These are phyloP conservation scores for Begonia masoniana DNA, from an alignment of 306 rosid genomes.

Conservation along the genomic window DNA sequence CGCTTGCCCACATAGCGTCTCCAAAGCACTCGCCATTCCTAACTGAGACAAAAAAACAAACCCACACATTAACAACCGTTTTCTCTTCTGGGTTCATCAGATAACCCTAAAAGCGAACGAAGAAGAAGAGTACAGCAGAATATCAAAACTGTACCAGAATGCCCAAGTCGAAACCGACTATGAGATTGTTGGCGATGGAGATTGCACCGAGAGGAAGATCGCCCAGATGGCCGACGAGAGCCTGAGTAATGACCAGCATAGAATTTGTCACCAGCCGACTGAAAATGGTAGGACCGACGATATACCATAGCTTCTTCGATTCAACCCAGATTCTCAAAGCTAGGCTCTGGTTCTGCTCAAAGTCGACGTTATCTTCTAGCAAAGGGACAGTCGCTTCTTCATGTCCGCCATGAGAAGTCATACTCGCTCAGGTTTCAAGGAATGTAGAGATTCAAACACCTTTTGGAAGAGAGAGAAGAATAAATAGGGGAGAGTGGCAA, in stretches of 20 bases:
- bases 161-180: slow-evolving; percentile 59
- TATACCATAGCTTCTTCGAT: slow-evolving; percentile 69
- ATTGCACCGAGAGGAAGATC: slow-evolving; percentile 60
- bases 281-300: slow-evolving; percentile 61
- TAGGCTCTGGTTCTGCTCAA: neutral
- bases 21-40: slow-evolving; percentile 85
- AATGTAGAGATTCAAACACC: too few species aligned
- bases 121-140: neutral
- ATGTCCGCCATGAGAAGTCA: neutral
- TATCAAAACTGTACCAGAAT: slow-evolving; percentile 32
- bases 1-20: slow-evolving; percentile 84
- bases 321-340: slow-evolving; percentile 27
- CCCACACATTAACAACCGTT: neutral
- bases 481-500: too few species aligned
- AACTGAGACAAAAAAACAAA: slow-evolving; percentile 17
- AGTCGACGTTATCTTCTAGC: slow-evolving; percentile 6
- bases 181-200: slow-evolving; percentile 43
- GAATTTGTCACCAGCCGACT: slow-evolving; percentile 39
- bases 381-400: slow-evolving; percentile 30
- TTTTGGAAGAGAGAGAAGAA: too few species aligned
- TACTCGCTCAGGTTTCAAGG: too few species aligned
- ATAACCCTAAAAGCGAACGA: too few species aligned
- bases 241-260: slow-evolving; percentile 57
- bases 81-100: too few species aligned
- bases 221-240: slow-evolving; percentile 70